Evolutionary conservation across 768 basidiomycete genomes (phyloP), one percentile per base, ranked within the genome.

Genomic region (Clitopilus passeckerianus): DNA sequence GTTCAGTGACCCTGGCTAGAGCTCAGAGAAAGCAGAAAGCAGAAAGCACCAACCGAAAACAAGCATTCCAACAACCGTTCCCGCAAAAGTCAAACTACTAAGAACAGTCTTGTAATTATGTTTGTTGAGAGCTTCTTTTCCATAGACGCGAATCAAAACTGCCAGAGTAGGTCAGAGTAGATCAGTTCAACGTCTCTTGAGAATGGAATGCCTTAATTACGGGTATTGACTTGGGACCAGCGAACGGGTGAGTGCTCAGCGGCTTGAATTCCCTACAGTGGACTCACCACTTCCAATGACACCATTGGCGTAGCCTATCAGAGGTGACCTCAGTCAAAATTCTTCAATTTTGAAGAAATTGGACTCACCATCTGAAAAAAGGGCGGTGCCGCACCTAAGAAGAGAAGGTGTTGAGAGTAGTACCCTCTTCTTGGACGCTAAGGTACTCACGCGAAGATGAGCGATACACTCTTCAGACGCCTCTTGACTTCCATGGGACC

Each of bases 1-100:
- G 37, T 41, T 41, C 12, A 18, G n/a, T 41, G 37, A 18, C 37
- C 15, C 37, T n/a, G n/a, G n/a, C n/a, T 9, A 30, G 10, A 41
- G 5, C 37, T 18, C 37, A 18, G n/a, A 41, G 5, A 41, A 50
- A 50, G 10, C 18, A 46, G 6, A 6, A 20, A 7, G 7, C 14
- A 53, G 50, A 14, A 16, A 4, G 16, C 8, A 61, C 71, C 41
- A 56, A 72, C 91, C 90, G 65, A 94, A 93, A 53, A 69, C 62
- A 35, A 94, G 73, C 91, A 92, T 93, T 34, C 95, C 93, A 9
- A 93, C 79, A n/a, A 96, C 73, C 6, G 88, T 91, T 14, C 94
- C 94, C 30, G 87, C 94, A 63, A 96, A 98, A 1, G 81, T 82
- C 61, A 93, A 73, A 67, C 90, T 86, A 58, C 78, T 80, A 46